phyloP scores from a whole-genome alignment of 768 basidiomycete species.

The Trametes meyenii region DNA sequence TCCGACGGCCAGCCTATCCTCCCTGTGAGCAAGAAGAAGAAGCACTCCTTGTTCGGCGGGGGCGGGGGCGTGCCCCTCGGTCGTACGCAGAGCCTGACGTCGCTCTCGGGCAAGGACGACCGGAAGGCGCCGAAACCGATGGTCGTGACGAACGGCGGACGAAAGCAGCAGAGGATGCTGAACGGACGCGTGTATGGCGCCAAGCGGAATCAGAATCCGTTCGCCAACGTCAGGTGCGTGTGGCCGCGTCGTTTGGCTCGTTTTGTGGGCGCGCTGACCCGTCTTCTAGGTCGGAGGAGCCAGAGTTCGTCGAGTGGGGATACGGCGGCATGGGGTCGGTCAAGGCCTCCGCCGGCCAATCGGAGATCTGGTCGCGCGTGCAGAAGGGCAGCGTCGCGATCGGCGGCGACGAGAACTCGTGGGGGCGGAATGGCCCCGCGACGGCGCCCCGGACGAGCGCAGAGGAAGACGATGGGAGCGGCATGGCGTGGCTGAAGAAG shows the following conservation, averaged over 20 bases:
- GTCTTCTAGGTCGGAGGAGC: constrained; percentile 52
- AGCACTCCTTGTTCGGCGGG: constrained; percentile 11
- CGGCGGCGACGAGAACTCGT: constrained; percentile 18
- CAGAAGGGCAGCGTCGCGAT: constrained; percentile 29
- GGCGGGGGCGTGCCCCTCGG: constrained; percentile 27
- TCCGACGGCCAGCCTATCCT: constrained; percentile 23
- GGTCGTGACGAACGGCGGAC: constrained; percentile 11
- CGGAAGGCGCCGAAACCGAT: constrained; percentile 7
- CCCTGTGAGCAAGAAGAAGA: constrained; percentile 25
- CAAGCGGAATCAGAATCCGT: constrained; percentile 48
- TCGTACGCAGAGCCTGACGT: constrained; percentile 25
- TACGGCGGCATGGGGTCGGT: constrained; percentile 78
- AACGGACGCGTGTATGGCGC: constrained; percentile 86
- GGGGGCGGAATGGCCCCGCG: background rate
- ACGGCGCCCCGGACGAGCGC: background rate
- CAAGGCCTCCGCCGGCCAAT: constrained; percentile 24
- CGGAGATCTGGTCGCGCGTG: constrained; percentile 26
- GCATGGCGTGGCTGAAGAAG: constrained; percentile 80
- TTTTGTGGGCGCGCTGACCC: background rate
- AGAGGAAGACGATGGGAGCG: constrained; percentile 82
- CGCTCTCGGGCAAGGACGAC: constrained; percentile 19
- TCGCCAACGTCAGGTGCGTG: constrained; percentile 50
- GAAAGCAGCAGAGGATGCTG: constrained; percentile 53
- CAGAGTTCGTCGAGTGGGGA: constrained; percentile 93
- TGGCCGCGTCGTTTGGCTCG: background rate